Conservation (phyloP, 768 basidiomycete species). For the Amanita phalloides region DNA sequence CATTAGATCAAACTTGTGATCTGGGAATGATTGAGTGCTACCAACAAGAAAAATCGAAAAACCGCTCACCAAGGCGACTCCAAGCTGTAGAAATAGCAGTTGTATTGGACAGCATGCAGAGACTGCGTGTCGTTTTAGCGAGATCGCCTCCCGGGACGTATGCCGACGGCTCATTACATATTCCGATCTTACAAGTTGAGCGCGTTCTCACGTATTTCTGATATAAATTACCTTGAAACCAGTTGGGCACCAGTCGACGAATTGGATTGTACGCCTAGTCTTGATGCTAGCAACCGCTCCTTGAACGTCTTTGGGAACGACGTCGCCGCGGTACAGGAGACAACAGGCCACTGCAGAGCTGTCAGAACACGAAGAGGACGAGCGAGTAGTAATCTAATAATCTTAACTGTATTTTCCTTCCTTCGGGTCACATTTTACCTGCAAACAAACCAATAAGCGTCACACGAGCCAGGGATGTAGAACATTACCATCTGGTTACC, state of each 20-base stretch:
- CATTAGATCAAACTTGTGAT: conserved; percentile 97
- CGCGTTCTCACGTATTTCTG: not conserved
- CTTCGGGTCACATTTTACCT: conserved; percentile 76
- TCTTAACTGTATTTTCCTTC: conserved; percentile 95
- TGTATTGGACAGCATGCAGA: conserved; percentile 96
- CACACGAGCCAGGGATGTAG: not conserved
- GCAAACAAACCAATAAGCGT: not conserved
- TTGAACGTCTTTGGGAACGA: conserved; percentile 93
- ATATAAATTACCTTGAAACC: conserved; percentile 58
- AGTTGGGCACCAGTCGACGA: conserved; percentile 97
- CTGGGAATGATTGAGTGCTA: conserved; percentile 15
- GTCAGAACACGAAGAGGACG: conserved; percentile 8
- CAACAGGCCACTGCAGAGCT: conserved; percentile 73
- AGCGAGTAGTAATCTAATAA: conserved; percentile 27
- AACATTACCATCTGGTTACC: conserved; percentile 81
- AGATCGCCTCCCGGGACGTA: conserved; percentile 91
- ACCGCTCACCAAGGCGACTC: conserved; percentile 43
- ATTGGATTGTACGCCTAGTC: conserved; percentile 96
- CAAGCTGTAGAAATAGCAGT: conserved; percentile 92
- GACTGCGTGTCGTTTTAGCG: conserved; percentile 85
- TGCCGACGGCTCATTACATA: conserved; percentile 94
- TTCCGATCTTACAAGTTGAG: conserved; percentile 47
- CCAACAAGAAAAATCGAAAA: not conserved
- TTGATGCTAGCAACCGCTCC: conserved; percentile 90
- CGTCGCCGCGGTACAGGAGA: conserved; percentile 89